Evolutionary conservation across 2,329 filamentous ascomycete species (phyloP), one percentile per base, ranked within the genome.

Genomic region (Monosporascus sp.): DNA sequence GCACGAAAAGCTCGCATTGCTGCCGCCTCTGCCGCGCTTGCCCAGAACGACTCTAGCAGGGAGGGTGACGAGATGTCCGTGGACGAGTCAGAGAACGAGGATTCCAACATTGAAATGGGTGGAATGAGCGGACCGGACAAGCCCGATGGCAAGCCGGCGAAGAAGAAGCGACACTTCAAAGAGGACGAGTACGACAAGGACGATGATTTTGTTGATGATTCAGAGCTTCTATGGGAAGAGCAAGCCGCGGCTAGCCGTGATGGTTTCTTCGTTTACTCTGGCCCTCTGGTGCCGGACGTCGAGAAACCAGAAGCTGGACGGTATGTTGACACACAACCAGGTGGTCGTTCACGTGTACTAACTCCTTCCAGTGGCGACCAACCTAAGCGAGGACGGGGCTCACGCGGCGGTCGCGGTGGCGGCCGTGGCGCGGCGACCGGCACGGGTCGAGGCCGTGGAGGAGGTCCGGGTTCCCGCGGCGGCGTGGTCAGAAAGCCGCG

Each of bases 191-290:
- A 92, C 64, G 89, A 93, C 66, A 87, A 88, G 64, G 86, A 89
- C 48, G 89, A 92, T 64, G 88, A 87, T 51, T 93, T 93, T 71
- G 84, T 93, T 52, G 94, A 99, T 65, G 94, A 99, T 67, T 95
- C 91, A 1, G 94, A 99, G 69, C 72, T 97, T 66, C 79, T 95
- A 1, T 97, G 93, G 93, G 91, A 97, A 71, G 91, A 96, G 65
- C 89, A 96, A 68, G 93, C 93, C 7, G 91, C 93, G 5, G 92
- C 94, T 47, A 93, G 90, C 60, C 90, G 93, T 62, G 94, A 97
- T 68, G 94, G 94, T 1, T 99, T 97, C 75, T 99, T 97, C 68
- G 94, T 99, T 1, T 99, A 97, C 72, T 95, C 90, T 56, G 94
- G 94, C 3, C 93, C 93, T 8, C 76, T 99, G 47, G 82, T 97